These are phyloP conservation scores for Lagenaria siceraria DNA, from an alignment of 306 rosid species.

Conservation along the genomic window DNA sequence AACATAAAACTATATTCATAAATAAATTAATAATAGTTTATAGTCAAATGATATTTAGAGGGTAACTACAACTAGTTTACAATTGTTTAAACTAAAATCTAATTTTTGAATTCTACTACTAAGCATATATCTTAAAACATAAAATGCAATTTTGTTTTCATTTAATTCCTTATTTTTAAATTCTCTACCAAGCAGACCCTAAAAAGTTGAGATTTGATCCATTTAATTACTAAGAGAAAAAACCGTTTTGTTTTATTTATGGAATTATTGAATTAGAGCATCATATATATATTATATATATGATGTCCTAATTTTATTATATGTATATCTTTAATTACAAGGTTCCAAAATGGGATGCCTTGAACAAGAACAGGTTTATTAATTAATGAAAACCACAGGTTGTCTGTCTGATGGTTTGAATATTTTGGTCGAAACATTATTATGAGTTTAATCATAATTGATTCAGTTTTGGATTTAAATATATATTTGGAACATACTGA, in stretches of 20 bases:
- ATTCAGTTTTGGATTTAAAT: neutral
- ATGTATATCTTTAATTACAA: neutral
- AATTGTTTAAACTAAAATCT: too few relatives aligned
- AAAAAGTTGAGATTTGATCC: too few relatives aligned
- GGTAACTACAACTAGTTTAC: too few relatives aligned
- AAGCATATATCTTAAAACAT: too few relatives aligned
- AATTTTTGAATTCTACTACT: too few relatives aligned
- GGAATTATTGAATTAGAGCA: neutral
- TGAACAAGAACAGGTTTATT: neutral
- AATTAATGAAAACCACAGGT: neutral
- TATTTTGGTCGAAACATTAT: neutral
- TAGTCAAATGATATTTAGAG: too few relatives aligned
- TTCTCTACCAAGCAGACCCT: too few relatives aligned
- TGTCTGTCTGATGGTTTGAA: conserved; percentile 5
- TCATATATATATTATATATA: too few relatives aligned
- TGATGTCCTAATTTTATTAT: neutral
- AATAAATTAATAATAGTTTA: too few relatives aligned
- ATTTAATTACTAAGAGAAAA: neutral
- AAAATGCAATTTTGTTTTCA: too few relatives aligned
- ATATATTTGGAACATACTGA: neutral
- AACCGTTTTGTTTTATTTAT: neutral
- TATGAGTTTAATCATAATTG: neutral
- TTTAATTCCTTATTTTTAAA: too few relatives aligned
- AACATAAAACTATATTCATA: too few relatives aligned
- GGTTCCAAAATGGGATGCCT: neutral